Conservation (phyloP, 176 grass and related monocot species). For the Tillandsia leiboldiana region DNA sequence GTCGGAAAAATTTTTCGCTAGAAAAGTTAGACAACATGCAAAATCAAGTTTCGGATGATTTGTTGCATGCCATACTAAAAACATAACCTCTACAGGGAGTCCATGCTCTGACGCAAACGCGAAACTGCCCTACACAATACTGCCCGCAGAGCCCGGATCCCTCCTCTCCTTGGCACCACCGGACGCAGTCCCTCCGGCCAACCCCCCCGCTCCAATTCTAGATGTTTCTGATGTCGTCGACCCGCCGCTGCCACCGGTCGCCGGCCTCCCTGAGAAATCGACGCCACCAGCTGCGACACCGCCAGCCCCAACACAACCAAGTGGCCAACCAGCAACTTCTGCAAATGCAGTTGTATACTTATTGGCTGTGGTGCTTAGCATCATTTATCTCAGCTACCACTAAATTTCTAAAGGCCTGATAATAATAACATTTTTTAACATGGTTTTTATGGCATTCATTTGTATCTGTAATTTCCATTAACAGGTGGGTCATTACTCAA, state of each 20-base stretch:
- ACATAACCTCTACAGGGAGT: conserved; percentile 36
- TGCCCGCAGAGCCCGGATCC: conserved; percentile 44
- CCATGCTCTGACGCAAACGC: conserved; percentile 52
- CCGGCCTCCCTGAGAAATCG: conserved; percentile 13
- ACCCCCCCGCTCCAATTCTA: conserved; percentile 57
- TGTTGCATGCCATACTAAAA: neutral
- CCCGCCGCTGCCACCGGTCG: conserved; percentile 61
- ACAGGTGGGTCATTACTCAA: no score
- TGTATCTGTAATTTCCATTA: no score
- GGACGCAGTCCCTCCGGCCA: conserved; percentile 45
- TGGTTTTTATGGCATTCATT: no score
- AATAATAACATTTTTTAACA: neutral
- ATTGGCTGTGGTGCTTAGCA: conserved; percentile 3
- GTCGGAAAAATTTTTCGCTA: no score
- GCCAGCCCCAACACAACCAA: neutral
- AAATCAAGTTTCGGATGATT: no score
- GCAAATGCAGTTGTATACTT: conserved; percentile 11
- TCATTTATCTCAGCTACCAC: conserved; percentile 23
- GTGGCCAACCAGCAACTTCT: conserved; percentile 4
- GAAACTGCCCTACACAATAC: conserved; percentile 60
- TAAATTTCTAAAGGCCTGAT: conserved; percentile 19
- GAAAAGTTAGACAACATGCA: no score
- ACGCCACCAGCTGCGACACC: neutral
- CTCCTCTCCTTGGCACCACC: conserved; percentile 32
- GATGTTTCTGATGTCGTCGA: conserved; percentile 51